Base-by-base conservation (phyloP, 2,329 filamentous ascomycete species). In the Metarhizium humberi region DNA sequence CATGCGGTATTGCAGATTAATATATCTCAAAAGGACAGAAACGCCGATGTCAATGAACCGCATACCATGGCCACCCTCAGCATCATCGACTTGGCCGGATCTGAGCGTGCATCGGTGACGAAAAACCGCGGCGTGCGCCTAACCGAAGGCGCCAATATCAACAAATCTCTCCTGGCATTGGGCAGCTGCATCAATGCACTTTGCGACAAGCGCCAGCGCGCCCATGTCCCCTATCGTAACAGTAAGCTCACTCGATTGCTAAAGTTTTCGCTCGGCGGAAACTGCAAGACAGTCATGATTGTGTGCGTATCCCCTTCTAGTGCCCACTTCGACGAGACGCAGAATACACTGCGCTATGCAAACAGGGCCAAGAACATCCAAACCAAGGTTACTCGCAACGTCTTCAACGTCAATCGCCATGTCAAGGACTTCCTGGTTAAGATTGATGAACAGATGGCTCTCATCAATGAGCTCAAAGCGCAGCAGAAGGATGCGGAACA, bases 281-380 rank as follows among this genome's bases (percentile, higher is more conserved):
- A 99, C 71, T 99, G 94, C 79, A 95, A 92, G 73, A 99, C 94
- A 0, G 94, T 99, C 69, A 99, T 99, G 94, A 97, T 99, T 69
- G 94, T 99, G 30, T 99, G 94, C 66, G 90, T 99, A 54, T 96
- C 92, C 63, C 94, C 94, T 1, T 96, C 91, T 1, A 97, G 94
- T 66, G 88, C 89, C 5, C 94, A 99, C 72, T 99, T 94, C 64
- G 94, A 99, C 70, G 94, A 99, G 73, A 96, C 92, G 0, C 94
- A 99, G 66, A 99, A 99, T 71, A 99, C 94, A 0, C 78, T 99
- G 18, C 88, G 95, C 64, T 99, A 99, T 66, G 94, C 94, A 51
- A 97, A 99, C 71, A 82, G 94, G 62, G 94, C 94, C 57, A 99
- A 99, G 81, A 99, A 99, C 66, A 99, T 99, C 67, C 95, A 97